Percentiles rank a stretch among this genome's conserved stretches.
These are phyloP conservation scores for Agrostemma githago DNA, from an alignment of 148 eudicot species.

Conservation along the genomic window DNA sequence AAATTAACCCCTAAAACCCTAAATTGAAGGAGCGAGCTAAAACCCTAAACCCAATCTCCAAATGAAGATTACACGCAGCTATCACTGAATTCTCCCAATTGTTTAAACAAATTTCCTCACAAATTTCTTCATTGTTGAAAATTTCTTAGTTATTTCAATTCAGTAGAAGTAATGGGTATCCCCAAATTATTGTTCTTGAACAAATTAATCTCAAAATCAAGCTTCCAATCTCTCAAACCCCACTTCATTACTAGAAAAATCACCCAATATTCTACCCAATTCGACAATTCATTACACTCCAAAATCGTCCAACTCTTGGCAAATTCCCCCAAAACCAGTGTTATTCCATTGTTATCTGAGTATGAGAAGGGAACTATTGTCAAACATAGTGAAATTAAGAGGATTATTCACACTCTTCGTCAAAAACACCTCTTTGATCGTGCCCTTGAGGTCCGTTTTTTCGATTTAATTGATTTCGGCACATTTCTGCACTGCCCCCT, in stretches of 20 bases:
- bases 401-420: not conserved
- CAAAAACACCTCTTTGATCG: not conserved
- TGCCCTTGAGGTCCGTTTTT: slow-evolving; percentile 13
- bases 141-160: not conserved
- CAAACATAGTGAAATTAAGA: not conserved
- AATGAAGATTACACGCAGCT: not conserved
- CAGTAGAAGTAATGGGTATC: not conserved
- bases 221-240: not conserved
- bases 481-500: not conserved
- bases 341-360: not conserved
- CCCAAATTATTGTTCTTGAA: not conserved
- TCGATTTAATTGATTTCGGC: too few species aligned
- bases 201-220: slow-evolving; percentile 1
- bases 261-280: not conserved
- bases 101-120: not conserved
- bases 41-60: not conserved
- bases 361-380: slow-evolving; percentile 1
- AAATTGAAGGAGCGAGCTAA: not conserved
- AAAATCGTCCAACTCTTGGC: not conserved
- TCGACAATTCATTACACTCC: not conserved
- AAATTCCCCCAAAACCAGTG: slow-evolving; percentile 3
- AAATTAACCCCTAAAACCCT: not conserved
- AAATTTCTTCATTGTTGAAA: not conserved
- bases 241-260: not conserved
- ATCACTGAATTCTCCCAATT: too few species aligned